phyloP scores from a whole-genome alignment of 2,329 filamentous ascomycete genomes.

The Neurospora sp. region DNA sequence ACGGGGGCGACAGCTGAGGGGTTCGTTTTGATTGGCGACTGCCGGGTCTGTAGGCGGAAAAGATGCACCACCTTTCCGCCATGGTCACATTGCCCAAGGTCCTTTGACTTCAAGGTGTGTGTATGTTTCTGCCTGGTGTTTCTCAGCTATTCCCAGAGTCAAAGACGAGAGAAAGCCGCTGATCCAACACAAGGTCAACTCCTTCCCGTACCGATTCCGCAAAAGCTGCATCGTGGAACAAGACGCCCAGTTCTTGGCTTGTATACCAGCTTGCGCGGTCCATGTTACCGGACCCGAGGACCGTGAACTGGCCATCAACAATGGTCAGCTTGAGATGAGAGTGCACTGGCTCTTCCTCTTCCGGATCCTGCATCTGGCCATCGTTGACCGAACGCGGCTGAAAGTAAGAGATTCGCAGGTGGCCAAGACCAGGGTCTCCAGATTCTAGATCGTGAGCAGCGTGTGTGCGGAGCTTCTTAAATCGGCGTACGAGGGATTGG shows the following conservation, averaged over 20 bases:
- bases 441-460: conserved; percentile 30
- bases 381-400: conserved; percentile 17
- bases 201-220: conserved; percentile 21
- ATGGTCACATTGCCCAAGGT: conserved; percentile 9
- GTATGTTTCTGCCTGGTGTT: not conserved
- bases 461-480: conserved; percentile 15
- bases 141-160: conserved; percentile 13
- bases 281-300: conserved; percentile 75
- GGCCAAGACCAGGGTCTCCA: conserved; percentile 32
- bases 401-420: conserved; percentile 51
- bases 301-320: conserved; percentile 56
- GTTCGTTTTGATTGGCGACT: not conserved
- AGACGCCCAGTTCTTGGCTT: conserved; percentile 70
- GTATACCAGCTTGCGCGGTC: conserved; percentile 82
- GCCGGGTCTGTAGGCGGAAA: conserved; percentile 8
- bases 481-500: conserved; percentile 45
- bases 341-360: conserved; percentile 53
- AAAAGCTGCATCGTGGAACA: conserved; percentile 34
- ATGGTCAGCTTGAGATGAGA: conserved; percentile 71
- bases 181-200: conserved; percentile 24
- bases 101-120: not conserved
- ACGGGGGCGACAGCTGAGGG: conserved; percentile 5
- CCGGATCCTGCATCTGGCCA: conserved; percentile 16
- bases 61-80: conserved; percentile 13
- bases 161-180: conserved; percentile 25